These are phyloP conservation scores for Suillus paluster DNA, from an alignment of 768 basidiomycete species.

Conservation along the genomic window DNA sequence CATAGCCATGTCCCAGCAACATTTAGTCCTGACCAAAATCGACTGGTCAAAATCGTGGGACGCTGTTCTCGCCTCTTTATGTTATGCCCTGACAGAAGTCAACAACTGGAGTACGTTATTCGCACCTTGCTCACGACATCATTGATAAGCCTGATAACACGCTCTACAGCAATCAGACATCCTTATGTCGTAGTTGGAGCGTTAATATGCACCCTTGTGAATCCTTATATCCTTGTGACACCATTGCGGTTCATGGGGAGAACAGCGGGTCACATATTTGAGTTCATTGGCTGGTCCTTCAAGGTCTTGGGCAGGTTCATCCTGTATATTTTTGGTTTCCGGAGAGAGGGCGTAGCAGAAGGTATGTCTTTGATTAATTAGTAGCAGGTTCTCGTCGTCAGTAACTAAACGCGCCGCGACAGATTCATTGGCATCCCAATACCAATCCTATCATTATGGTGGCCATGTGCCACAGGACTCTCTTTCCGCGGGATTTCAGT, in stretches of 20 bases:
- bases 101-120: slow-evolving; percentile 9
- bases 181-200: neutral
- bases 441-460: slow-evolving; percentile 13
- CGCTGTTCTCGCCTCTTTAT: neutral
- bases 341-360: slow-evolving; percentile 4
- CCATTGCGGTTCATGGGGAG: neutral
- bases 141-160: neutral
- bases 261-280: too few species aligned
- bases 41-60: neutral
- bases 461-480: slow-evolving; percentile 10
- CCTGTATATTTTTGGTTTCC: slow-evolving; percentile 7
- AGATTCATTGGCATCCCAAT: too few species aligned
- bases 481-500: slow-evolving; percentile 6
- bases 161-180: slow-evolving; percentile 3
- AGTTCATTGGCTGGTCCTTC: neutral
- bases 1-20: neutral
- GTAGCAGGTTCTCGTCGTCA: too few species aligned
- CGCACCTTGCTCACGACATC: neutral
- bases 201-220: neutral
- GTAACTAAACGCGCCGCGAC: too few species aligned
- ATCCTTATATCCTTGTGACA: slow-evolving; percentile 6
- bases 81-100: neutral
- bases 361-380: too few species aligned
- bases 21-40: neutral
- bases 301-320: slow-evolving; percentile 1